A percentile compares a stretch with the other conserved stretches of the same genome.
These are phyloP conservation scores for Neltuma alba DNA, from an alignment of 306 rosid species.

Conservation along the genomic window DNA sequence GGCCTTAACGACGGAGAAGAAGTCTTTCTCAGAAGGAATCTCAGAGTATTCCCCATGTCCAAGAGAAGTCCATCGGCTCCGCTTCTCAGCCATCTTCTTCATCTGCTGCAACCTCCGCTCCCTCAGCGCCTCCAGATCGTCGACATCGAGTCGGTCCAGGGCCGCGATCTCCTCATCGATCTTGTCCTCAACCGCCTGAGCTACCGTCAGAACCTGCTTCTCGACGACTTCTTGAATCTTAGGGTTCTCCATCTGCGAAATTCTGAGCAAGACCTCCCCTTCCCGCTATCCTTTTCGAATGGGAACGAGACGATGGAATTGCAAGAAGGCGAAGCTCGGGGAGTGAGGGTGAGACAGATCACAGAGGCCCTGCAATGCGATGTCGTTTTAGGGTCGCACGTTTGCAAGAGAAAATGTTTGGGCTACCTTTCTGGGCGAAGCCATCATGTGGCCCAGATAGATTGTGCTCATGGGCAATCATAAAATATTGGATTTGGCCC, in stretches of 20 bases:
- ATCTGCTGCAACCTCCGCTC: slow-evolving; percentile 93
- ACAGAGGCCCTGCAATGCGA: background rate
- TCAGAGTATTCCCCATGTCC: slow-evolving; percentile 88
- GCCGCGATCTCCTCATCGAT: slow-evolving; percentile 87
- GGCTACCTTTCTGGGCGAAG: background rate
- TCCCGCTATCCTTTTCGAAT: background rate
- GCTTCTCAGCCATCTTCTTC: slow-evolving; percentile 98
- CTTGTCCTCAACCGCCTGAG: slow-evolving; percentile 84
- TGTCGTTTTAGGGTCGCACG: background rate
- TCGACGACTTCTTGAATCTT: slow-evolving; percentile 81
- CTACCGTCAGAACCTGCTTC: slow-evolving; percentile 88
- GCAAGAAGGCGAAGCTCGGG: too few species aligned
- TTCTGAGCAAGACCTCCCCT: background rate
- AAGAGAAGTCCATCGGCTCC: slow-evolving; percentile 88
- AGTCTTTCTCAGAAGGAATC: slow-evolving; percentile 83
- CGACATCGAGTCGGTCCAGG: slow-evolving; percentile 79
- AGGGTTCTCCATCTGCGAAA: slow-evolving; percentile 25
- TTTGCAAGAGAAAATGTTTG: background rate
- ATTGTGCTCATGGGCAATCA: too few species aligned
- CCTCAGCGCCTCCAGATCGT: slow-evolving; percentile 81
- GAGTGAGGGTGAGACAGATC: background rate
- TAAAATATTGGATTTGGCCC: too few species aligned
- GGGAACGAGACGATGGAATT: background rate
- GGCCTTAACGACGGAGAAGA: slow-evolving; percentile 89
- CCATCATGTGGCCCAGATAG: background rate